Evolutionary conservation across 2,329 filamentous ascomycete species (phyloP), one percentile per base, ranked within the genome.

Genomic region (Helicocarpus griseus): DNA sequence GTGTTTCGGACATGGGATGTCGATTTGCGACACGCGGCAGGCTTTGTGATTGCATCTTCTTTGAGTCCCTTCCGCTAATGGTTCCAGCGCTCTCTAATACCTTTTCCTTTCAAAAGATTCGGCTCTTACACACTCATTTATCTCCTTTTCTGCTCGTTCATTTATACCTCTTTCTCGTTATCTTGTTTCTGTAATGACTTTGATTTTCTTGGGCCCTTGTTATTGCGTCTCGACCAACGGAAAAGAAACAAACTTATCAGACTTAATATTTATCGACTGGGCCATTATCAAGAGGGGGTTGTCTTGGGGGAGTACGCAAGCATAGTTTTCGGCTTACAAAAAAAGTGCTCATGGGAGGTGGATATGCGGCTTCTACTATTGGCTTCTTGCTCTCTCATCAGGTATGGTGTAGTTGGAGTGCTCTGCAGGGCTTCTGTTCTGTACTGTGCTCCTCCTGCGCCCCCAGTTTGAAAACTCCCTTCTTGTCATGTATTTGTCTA

Each of bases 401-500:
- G 24, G 14, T 45, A 17, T 45, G 41, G 24, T n/a, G 38, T 29
- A 11, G 24, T 29, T 17, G 7, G 26, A 17, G 41, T 19, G n/a
- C 5, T 17, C 24, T 17, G 56, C 60, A 53, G 53, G 55, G 60
- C 58, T 60, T 58, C 61, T 59, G 57, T 60, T 58, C 53, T 55
- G 53, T 61, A 58, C 58, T 58, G 60, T 58, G 56, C 14, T 24
- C n/a, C 26, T 5, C 19, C n/a, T 44, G 8, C 19, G 9, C 24
- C 6, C 22, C 21, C 41, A 11, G 36, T 39, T 39, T 39, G 14
- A 39, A 39, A 39, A 39, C 14, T 62, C 55, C 54, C 60, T 68
- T 68, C 64, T 65, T 66, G 61, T 66, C 60, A 66, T 67, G 65
- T 69, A 67, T 62, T 67, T 63, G 61, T 57, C 63, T 61, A 65